Base-by-base conservation (phyloP, 163 green algal genomes). In the Prototheca stagnorum region DNA sequence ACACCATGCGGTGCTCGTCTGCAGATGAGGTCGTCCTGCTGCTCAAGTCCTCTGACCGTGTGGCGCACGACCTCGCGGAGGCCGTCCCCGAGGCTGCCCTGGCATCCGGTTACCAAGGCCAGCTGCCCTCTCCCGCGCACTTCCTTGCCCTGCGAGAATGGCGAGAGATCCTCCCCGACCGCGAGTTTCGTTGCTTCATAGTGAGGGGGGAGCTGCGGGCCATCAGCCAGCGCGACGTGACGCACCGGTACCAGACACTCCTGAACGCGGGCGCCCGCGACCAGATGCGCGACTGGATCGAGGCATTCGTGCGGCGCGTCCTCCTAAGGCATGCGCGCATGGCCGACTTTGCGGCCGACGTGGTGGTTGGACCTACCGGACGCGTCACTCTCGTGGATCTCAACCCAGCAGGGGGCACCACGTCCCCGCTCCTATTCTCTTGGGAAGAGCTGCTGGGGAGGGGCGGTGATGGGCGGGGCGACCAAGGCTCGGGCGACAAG, bases 101-200 rank as follows among this genome's bases (percentile, higher is more conserved):
- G 56, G 15, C 42, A 16, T 4, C 24, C 4, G 23, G n/a, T n/a
- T n/a, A n/a, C n/a, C n/a, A n/a, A n/a, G n/a, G n/a, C n/a, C n/a
- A n/a, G n/a, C n/a, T n/a, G n/a, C n/a, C n/a, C n/a, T n/a, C n/a
- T n/a, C n/a, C 63, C 19, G 20, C 39, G 16, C 57, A 67, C 21
- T 39, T 65, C 37, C 67, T 97, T 28, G 75, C 72, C 27, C 61
- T 97, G 49, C 75, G 78, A 17, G 70, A 80, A 41, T 93, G 70
- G 67, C 61, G 75, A 20, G 62, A 85, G 39, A 53, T 97, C 39
- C 51, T 64, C 29, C 85, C 80, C 5, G 79, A 80, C 40, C 62
- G 83, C 25, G 85, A 96, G 72, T 92, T 95, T 54, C 71, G 88
- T 29, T 87, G 75, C 59, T 97, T 97, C 59, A 79, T 96, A 19